These are phyloP conservation scores for Umbilicus rupestris DNA, from an alignment of 164 flowering plant species.

Conservation along the genomic window DNA sequence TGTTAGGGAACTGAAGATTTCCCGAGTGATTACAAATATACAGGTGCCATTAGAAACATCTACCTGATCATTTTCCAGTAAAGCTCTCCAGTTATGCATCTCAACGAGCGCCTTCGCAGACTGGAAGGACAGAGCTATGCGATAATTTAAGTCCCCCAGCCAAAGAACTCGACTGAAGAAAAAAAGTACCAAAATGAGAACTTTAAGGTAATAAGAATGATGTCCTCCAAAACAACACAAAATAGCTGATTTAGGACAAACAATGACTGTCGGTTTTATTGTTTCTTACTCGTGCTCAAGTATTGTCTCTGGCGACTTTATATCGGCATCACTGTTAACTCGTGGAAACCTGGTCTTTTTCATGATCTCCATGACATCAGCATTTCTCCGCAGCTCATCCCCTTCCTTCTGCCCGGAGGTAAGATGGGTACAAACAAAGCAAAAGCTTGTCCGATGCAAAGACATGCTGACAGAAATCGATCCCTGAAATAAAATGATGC, in stretches of 20 bases:
- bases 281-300: constrained; percentile 57
- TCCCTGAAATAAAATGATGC: constrained; percentile 30
- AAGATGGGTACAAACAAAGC: constrained; percentile 58
- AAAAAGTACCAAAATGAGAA: constrained; percentile 2
- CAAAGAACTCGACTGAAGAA: constrained; percentile 50
- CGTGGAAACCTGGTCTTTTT: constrained; percentile 62
- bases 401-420: constrained; percentile 73
- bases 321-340: constrained; percentile 28
- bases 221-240: not conserved
- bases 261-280: not conserved
- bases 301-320: constrained; percentile 58
- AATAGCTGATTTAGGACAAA: not conserved
- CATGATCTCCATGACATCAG: constrained; percentile 69
- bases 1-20: constrained; percentile 10
- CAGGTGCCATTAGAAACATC: not conserved
- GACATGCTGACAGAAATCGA: constrained; percentile 65
- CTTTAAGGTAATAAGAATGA: not conserved
- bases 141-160: constrained; percentile 69
- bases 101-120: constrained; percentile 82
- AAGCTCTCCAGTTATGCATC: constrained; percentile 86
- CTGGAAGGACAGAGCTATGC: constrained; percentile 69
- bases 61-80: constrained; percentile 82
- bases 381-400: constrained; percentile 56
- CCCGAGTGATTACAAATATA: not conserved
- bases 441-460: constrained; percentile 60